Evolutionary conservation across 2,329 filamentous ascomycete genomes (phyloP).

Genomic region (Aspergillus fumigatiaffinis): DNA sequence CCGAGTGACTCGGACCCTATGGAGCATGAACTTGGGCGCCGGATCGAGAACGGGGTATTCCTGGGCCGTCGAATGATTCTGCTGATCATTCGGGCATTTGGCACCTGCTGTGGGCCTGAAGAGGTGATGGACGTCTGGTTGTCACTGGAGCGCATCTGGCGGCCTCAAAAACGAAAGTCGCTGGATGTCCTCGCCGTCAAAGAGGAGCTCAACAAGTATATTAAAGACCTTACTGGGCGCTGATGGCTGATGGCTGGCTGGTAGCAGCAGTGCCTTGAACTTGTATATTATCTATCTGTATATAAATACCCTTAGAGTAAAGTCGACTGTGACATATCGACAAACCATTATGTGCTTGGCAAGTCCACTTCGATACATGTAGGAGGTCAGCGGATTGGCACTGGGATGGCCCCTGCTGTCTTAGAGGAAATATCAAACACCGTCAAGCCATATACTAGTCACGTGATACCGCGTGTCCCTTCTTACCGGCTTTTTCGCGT

Average conservation of each 20-base stretch:
- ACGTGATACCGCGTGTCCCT: conserved; percentile 25
- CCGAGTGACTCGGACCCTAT: conserved; percentile 6
- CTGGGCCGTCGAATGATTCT: conserved; percentile 39
- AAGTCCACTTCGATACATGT: background rate
- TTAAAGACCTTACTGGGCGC: conserved; percentile 15
- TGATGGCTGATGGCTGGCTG: background rate
- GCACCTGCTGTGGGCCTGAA: conserved; percentile 31
- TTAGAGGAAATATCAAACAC: conserved; percentile 2
- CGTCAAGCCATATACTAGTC: background rate
- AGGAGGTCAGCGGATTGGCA: background rate
- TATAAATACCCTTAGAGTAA: conserved; percentile 13
- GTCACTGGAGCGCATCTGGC: conserved; percentile 40
- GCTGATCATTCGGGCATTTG: conserved; percentile 38
- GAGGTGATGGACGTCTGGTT: conserved; percentile 38
- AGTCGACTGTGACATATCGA: conserved; percentile 1
- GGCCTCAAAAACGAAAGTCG: conserved; percentile 31
- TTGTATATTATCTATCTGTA: conserved; percentile 28
- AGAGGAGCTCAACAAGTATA: conserved; percentile 35
- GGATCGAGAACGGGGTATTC: conserved; percentile 39
- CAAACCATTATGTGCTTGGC: background rate
- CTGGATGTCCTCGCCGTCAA: conserved; percentile 35
- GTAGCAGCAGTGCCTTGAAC: conserved; percentile 3
- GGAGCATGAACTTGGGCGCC: conserved; percentile 22
- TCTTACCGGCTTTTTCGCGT: conserved; percentile 7
- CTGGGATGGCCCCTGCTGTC: background rate